phyloP scores from a whole-genome alignment of 1,284 basidiomycete species.

The Naganishia sp. region DNA sequence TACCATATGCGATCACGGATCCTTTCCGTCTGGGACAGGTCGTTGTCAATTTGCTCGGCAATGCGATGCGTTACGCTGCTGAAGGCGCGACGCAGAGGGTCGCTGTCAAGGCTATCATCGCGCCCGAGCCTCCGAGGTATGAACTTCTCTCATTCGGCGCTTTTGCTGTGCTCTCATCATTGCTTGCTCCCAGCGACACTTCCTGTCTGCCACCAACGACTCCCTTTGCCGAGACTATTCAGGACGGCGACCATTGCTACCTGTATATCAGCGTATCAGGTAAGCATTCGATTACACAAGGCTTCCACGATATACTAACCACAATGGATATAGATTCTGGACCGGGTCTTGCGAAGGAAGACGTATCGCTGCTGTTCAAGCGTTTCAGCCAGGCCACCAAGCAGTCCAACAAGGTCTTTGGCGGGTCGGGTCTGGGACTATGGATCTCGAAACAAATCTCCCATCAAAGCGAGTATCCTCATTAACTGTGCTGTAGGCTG shows the following conservation, averaged over 20 bases:
- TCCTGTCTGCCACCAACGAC: slow-evolving; percentile 23
- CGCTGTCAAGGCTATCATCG: slow-evolving; percentile 43
- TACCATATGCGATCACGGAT: slow-evolving; percentile 45
- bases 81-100: slow-evolving; percentile 43
- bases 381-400: slow-evolving; percentile 46
- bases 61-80: slow-evolving; percentile 49
- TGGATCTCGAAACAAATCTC: slow-evolving; percentile 50
- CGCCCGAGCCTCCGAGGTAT: slow-evolving; percentile 46
- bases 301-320: not conserved
- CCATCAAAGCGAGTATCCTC: slow-evolving; percentile 33
- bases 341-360: slow-evolving; percentile 48
- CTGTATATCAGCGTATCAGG: slow-evolving; percentile 32
- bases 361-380: slow-evolving; percentile 50
- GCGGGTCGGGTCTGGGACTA: slow-evolving; percentile 49
- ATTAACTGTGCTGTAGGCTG: no score
- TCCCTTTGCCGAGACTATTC: slow-evolving; percentile 9
- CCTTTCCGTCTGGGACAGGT: slow-evolving; percentile 50
- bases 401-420: slow-evolving; percentile 49
- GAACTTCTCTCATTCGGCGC: slow-evolving; percentile 25
- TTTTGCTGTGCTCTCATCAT: not conserved
- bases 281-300: not conserved
- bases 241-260: slow-evolving; percentile 28
- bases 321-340: slow-evolving; percentile 44
- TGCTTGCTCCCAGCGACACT: slow-evolving; percentile 4
- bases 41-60: slow-evolving; percentile 50